These are phyloP conservation scores for Fraxinus sp. DNA, from an alignment of 305 asterid species.

Conservation along the genomic window DNA sequence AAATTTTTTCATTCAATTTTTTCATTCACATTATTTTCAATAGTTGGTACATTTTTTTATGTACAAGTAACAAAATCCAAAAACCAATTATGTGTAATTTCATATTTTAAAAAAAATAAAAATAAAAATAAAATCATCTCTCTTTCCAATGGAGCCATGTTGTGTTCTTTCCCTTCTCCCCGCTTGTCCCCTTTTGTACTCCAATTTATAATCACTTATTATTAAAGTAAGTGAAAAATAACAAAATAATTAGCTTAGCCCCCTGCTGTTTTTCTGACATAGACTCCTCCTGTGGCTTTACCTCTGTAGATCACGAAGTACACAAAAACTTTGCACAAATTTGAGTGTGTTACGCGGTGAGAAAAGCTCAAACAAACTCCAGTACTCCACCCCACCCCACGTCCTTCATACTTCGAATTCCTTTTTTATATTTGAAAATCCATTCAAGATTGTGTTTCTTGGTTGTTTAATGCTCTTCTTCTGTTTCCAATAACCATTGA, in stretches of 20 bases:
- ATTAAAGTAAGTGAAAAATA: slow-evolving; percentile 20
- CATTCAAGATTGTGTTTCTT: not conserved
- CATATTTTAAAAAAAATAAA: not conserved
- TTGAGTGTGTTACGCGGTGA: slow-evolving; percentile 24
- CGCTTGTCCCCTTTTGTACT: not conserved
- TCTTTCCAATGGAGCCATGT: slow-evolving; percentile 1
- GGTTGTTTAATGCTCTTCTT: not conserved
- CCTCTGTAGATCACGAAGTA: slow-evolving; percentile 27
- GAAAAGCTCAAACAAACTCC: slow-evolving; percentile 18
- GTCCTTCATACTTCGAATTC: not conserved
- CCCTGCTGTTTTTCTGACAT: slow-evolving; percentile 36
- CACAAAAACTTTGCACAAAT: slow-evolving; percentile 20
- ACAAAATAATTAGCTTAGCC: slow-evolving; percentile 23
- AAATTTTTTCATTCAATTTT: too few relatives aligned
- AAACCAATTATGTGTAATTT: not conserved
- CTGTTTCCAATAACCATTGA: not conserved
- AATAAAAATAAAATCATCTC: not conserved
- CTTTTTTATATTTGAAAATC: slow-evolving; percentile 14
- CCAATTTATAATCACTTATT: not conserved
- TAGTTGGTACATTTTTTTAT: too few relatives aligned
- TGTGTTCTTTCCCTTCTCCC: slow-evolving; percentile 2
- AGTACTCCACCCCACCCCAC: not conserved
- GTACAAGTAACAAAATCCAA: too few relatives aligned
- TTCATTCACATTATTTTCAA: too few relatives aligned
- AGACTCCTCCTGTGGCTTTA: slow-evolving; percentile 28